Conservation (phyloP, 176 grass and related monocot genomes). For the Leersia perrieri region DNA sequence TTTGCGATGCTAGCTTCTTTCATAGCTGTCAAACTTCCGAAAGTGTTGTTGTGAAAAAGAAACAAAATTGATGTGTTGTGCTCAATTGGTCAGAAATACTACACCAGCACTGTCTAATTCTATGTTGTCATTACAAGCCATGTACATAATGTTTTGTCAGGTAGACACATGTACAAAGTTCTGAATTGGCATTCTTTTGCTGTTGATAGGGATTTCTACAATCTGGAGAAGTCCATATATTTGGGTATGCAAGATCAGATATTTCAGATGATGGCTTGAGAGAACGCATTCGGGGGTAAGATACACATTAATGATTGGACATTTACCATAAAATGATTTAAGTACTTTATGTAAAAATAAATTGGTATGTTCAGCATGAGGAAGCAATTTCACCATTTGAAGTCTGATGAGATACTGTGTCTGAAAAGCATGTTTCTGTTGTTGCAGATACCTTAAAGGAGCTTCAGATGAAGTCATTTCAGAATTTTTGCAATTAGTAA, state of each 20-base stretch:
- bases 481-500: conserved; percentile 77
- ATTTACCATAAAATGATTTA: not conserved
- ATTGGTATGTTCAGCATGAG: not conserved
- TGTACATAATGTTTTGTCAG: conserved; percentile 16
- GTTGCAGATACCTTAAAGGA: conserved; percentile 74
- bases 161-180: conserved; percentile 18
- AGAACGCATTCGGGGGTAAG: conserved; percentile 72
- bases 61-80: conserved; percentile 5
- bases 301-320: not conserved
- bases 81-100: not conserved
- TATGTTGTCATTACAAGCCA: not conserved
- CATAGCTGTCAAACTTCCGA: not conserved
- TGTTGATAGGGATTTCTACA: conserved; percentile 70
- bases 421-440: not conserved
- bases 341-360: not conserved
- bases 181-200: conserved; percentile 6
- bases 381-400: conserved; percentile 3
- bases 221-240: conserved; percentile 74
- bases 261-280: conserved; percentile 89
- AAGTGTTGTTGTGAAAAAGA: not conserved
- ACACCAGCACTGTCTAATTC: not conserved
- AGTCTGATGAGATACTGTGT: not conserved
- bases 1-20: not conserved
- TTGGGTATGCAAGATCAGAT: conserved; percentile 92
- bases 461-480: conserved; percentile 68